These are phyloP conservation scores for Cymbopogon citratus DNA, from an alignment of 176 grass and related monocot genomes.

Conservation along the genomic window DNA sequence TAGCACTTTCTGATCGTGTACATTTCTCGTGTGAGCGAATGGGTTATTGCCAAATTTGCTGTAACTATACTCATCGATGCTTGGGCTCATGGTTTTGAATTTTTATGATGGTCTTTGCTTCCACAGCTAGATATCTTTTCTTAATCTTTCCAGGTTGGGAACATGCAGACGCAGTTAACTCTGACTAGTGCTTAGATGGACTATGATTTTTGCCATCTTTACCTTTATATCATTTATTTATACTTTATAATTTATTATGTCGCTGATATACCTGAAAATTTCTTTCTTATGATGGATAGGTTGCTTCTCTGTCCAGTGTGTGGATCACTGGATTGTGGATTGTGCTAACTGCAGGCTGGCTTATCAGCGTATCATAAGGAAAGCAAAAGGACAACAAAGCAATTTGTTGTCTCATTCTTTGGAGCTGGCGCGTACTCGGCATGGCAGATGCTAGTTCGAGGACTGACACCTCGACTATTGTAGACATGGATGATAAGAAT, in stretches of 20 bases:
- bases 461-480: slow-evolving; percentile 52
- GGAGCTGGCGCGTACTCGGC: slow-evolving; percentile 29
- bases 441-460: slow-evolving; percentile 64
- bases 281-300: slow-evolving; percentile 20
- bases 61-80: neutral
- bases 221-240: slow-evolving; percentile 7
- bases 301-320: neutral
- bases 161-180: neutral
- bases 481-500: slow-evolving; percentile 59
- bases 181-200: neutral
- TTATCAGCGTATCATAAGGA: neutral
- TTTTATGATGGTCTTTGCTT: neutral
- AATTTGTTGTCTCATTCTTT: slow-evolving; percentile 52
- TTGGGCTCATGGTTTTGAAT: neutral
- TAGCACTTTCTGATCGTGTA: neutral
- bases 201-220: slow-evolving; percentile 4
- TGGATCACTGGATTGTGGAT: slow-evolving; percentile 1
- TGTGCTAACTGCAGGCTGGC: neutral
- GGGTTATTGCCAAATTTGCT: neutral
- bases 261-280: slow-evolving; percentile 16
- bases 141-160: neutral
- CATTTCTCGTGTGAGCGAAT: neutral
- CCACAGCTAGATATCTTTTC: neutral
- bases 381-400: slow-evolving; percentile 38
- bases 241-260: too few species aligned